phyloP scores from a whole-genome alignment of 495 filamentous ascomycete genomes.

The Xylaria curta region DNA sequence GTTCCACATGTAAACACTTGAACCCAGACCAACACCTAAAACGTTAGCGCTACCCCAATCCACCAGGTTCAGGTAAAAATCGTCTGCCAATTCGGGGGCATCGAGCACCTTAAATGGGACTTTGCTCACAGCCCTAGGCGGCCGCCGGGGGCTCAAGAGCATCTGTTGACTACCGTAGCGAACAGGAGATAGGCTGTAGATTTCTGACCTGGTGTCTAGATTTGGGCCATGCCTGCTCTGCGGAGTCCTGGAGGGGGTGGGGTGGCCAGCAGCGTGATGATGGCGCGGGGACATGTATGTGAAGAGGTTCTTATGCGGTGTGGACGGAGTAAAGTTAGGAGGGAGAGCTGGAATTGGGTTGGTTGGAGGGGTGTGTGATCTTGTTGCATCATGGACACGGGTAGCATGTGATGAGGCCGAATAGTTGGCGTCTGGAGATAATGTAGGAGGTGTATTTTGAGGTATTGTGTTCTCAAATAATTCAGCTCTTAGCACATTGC shows the following conservation, averaged over 20 bases:
- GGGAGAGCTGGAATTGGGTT: conserved; percentile 66
- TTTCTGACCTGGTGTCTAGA: conserved; percentile 83
- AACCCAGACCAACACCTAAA: conserved; percentile 87
- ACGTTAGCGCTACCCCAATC: conserved; percentile 98
- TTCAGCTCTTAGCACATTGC: conserved; percentile 85
- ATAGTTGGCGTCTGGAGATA: conserved; percentile 68
- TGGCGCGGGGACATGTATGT: conserved; percentile 85
- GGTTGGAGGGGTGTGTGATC: conserved; percentile 81
- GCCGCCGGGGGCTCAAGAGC: conserved; percentile 85
- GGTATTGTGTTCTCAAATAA: conserved; percentile 90
- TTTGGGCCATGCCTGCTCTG: conserved; percentile 84
- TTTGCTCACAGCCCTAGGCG: conserved; percentile 88
- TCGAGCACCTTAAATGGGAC: conserved; percentile 98
- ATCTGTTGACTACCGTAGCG: conserved; percentile 89
- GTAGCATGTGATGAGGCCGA: conserved; percentile 60
- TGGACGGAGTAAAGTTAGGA: conserved; percentile 82
- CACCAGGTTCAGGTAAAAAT: conserved; percentile 96
- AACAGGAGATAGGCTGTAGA: conserved; percentile 93
- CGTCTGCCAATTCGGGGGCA: conserved; percentile 93
- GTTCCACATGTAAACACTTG: conserved; percentile 99
- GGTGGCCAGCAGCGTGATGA: conserved; percentile 70
- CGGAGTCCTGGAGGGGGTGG: conserved; percentile 87
- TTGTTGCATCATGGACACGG: conserved; percentile 69
- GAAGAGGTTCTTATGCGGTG: conserved; percentile 96
- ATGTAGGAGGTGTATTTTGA: conserved; percentile 71